Evolutionary conservation across 176 grass and related monocot genomes (phyloP), one percentile per base, ranked within the genome.

Genomic region (Phoenix dactylifera): DNA sequence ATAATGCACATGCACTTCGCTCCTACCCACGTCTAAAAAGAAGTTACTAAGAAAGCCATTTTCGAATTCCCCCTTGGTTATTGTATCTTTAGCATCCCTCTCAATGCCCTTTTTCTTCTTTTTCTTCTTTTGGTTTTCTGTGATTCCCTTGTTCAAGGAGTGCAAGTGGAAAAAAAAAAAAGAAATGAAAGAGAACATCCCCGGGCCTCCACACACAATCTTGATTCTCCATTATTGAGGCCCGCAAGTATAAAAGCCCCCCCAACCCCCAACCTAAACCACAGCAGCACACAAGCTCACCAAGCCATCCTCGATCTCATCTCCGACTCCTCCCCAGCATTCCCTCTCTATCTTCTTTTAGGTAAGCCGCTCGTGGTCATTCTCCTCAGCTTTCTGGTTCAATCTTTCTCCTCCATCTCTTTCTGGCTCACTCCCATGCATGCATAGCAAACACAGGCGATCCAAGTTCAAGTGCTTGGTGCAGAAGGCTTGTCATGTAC

Each of bases 91-190:
- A 48, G 16, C 62, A 67, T 60, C 70, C 67, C 64, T 82, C 76
- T 83, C 83, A 78, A 84, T 84, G 74, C 67, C 89, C 50, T 84
- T 87, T 93, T 72, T 81, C 60, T 78, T 86, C 82, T 92, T 84
- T 76, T 79, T 66, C 80, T 90, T 87, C 82, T 85, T 86, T 84
- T 75, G 80, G 82, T 85, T 85, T 85, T 80, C 75, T 62, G 76
- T 50, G 82, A 85, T 80, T 76, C 82, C 72, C 72, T 85, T 80
- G 76, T 85, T 85, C 72, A 68, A 72, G 80, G 68, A 85, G 72
- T 49, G 57, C 72, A 68, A 48, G 58, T 63, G 6, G 57, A 72
- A 85, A 80, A 67, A 66, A 76, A 85, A 75, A 67, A 52, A 62
- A n/a, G n/a, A n/a, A 80, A 56, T 75, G 53, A 71, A 67, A 62